Percentiles rank a stretch among this genome's conserved stretches.
These are phyloP conservation scores for Closterium sp. DNA, from an alignment of 139 green algal genomes.

Conservation along the genomic window DNA sequence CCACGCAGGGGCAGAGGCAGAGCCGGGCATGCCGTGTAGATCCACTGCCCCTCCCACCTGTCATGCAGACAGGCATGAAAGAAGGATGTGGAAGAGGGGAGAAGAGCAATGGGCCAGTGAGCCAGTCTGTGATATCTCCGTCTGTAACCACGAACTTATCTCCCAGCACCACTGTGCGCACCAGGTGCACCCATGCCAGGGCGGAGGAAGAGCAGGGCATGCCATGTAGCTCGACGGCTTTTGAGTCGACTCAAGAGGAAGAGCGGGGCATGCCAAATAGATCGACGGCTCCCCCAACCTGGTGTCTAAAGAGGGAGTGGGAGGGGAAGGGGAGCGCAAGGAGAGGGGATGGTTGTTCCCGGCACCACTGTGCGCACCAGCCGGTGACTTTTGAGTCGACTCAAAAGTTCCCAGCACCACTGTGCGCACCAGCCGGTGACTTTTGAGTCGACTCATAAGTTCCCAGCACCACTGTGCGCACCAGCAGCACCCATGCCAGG, in stretches of 20 bases:
- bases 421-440: too few relatives aligned
- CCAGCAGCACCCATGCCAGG: too few relatives aligned
- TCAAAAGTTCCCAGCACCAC: too few relatives aligned
- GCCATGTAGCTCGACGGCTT: constrained; percentile 26
- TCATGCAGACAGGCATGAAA: not conserved
- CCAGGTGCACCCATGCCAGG: constrained; percentile 8
- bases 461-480: too few relatives aligned
- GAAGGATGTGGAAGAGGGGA: not conserved
- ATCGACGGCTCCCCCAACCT: constrained; percentile 35
- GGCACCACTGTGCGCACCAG: too few relatives aligned
- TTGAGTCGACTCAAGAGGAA: too few relatives aligned
- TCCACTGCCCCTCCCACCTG: constrained; percentile 39
- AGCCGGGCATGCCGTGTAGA: constrained; percentile 29
- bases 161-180: not conserved
- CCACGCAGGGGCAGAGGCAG: constrained; percentile 9
- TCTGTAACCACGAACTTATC: not conserved
- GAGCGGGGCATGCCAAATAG: constrained; percentile 21
- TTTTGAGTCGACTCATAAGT: too few relatives aligned
- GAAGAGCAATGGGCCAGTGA: not conserved
- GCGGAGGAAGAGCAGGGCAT: not conserved
- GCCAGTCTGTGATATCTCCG: not conserved
- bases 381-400: not conserved
- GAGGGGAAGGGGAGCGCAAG: not conserved
- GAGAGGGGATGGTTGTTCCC: too few relatives aligned
- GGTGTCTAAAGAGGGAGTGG: not conserved